Evolutionary conservation across 164 flowering plant species (phyloP).

Genomic region (Macadamia integrifolia): DNA sequence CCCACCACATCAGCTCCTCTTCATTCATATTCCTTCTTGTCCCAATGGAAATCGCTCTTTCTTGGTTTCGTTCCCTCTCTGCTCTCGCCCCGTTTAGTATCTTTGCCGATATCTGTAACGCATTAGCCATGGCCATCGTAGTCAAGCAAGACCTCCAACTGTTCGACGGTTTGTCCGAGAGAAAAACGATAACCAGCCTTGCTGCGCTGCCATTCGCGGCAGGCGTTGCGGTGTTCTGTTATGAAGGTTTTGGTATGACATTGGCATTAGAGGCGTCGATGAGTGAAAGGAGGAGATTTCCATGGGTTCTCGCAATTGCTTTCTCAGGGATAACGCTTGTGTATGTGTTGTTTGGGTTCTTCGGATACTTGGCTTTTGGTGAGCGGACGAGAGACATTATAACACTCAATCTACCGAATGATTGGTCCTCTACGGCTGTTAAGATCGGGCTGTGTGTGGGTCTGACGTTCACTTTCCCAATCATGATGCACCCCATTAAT

Average conservation of each 20-base stretch:
- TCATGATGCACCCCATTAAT: too few relatives aligned
- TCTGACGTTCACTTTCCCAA: too few relatives aligned
- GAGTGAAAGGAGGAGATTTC: slow-evolving; percentile 17
- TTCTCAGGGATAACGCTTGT: slow-evolving; percentile 15
- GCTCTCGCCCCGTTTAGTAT: background rate
- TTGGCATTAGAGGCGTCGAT: slow-evolving; percentile 24
- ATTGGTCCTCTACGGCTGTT: slow-evolving; percentile 10
- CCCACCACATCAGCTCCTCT: too few relatives aligned
- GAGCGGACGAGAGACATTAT: slow-evolving; percentile 24
- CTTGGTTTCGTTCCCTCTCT: slow-evolving; percentile 24
- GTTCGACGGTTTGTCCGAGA: slow-evolving; percentile 11
- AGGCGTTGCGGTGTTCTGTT: slow-evolving; percentile 30
- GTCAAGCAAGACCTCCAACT: slow-evolving; percentile 15
- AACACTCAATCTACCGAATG: slow-evolving; percentile 25
- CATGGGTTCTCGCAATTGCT: slow-evolving; percentile 12
- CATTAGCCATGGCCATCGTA: too few relatives aligned
- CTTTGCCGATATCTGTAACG: slow-evolving; percentile 23
- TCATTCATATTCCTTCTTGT: slow-evolving; percentile 17
- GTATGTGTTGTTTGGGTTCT: slow-evolving; percentile 21
- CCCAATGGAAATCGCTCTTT: slow-evolving; percentile 22
- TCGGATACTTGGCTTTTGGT: slow-evolving; percentile 28
- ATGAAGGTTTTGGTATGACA: slow-evolving; percentile 28
- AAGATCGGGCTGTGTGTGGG: too few relatives aligned
- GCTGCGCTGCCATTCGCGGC: too few relatives aligned
- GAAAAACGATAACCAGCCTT: slow-evolving; percentile 3